Conservation (phyloP, 225 moss, liverwort and hornwort genomes). For the Thuidium tamariscinum region DNA sequence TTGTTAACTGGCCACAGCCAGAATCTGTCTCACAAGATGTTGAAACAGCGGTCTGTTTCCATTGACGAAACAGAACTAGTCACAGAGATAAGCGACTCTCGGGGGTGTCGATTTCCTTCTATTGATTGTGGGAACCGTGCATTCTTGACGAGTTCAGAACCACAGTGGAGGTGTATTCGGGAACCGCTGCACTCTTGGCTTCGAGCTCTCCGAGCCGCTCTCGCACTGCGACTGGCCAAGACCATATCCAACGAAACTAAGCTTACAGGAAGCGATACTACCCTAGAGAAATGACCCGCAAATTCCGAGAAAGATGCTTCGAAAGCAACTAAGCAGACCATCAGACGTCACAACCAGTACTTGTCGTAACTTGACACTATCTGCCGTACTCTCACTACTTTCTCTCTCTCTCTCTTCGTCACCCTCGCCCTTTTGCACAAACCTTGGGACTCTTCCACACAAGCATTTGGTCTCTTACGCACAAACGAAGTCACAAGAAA, state of each 20-base stretch:
- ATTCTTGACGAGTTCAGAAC: neutral
- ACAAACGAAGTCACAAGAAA: neutral
- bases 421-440: neutral
- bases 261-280: neutral
- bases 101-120: neutral
- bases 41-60: neutral
- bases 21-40: neutral
- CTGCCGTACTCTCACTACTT: neutral
- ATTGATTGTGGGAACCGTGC: neutral
- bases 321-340: neutral
- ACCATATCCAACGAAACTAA: neutral
- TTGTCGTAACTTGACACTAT: neutral
- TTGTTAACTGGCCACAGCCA: neutral
- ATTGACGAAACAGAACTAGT: neutral
- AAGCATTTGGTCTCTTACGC: neutral
- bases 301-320: neutral
- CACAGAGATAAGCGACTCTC: neutral
- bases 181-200: neutral
- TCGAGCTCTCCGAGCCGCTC: neutral
- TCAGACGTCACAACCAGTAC: neutral
- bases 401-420: neutral
- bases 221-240: neutral
- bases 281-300: neutral
- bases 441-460: neutral
- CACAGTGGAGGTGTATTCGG: neutral